A percentile compares a stretch with the other conserved stretches of the same genome.
These are phyloP conservation scores for Umbilicaria muhlenbergii DNA, from an alignment of 495 filamentous ascomycete genomes.

Conservation along the genomic window DNA sequence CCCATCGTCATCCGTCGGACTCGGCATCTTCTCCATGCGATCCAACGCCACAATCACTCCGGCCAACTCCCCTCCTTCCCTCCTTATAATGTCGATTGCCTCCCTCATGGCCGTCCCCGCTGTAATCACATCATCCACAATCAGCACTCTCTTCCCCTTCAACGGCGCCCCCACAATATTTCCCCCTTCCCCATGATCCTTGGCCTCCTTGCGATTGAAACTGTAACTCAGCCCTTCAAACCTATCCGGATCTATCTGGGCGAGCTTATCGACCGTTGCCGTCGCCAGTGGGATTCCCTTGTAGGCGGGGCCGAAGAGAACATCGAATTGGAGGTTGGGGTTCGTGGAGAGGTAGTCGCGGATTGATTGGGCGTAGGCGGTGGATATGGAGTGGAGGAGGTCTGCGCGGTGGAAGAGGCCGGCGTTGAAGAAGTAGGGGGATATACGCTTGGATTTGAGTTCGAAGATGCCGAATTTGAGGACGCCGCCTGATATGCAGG, in stretches of 20 bases:
- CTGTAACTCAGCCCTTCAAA: constrained; percentile 55
- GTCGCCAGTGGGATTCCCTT: constrained; percentile 87
- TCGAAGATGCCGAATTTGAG: constrained; percentile 80
- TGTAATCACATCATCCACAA: constrained; percentile 93
- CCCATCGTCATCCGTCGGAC: constrained; percentile 34
- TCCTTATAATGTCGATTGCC: constrained; percentile 66
- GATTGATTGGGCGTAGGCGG: constrained; percentile 69
- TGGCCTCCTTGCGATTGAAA: constrained; percentile 91
- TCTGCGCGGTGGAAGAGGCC: constrained; percentile 66
- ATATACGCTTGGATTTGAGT: constrained; percentile 81
- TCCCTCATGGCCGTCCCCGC: constrained; percentile 88
- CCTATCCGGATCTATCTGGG: constrained; percentile 36
- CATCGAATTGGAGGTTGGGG: constrained; percentile 19
- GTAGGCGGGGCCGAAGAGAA: constrained; percentile 66
- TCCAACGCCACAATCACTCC: constrained; percentile 83
- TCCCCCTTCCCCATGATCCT: constrained; percentile 88
- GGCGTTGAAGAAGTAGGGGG: constrained; percentile 98
- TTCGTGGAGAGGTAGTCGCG: constrained; percentile 18
- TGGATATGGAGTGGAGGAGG: constrained; percentile 54
- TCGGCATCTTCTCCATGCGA: constrained; percentile 64
- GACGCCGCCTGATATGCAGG: constrained; percentile 55
- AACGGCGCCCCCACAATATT: constrained; percentile 75
- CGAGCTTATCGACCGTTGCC: constrained; percentile 52
- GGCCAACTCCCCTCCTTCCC: constrained; percentile 64
- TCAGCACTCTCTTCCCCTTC: constrained; percentile 67